Conservation (phyloP, 2,329 filamentous ascomycete genomes). For the Monosporascus sp. region DNA sequence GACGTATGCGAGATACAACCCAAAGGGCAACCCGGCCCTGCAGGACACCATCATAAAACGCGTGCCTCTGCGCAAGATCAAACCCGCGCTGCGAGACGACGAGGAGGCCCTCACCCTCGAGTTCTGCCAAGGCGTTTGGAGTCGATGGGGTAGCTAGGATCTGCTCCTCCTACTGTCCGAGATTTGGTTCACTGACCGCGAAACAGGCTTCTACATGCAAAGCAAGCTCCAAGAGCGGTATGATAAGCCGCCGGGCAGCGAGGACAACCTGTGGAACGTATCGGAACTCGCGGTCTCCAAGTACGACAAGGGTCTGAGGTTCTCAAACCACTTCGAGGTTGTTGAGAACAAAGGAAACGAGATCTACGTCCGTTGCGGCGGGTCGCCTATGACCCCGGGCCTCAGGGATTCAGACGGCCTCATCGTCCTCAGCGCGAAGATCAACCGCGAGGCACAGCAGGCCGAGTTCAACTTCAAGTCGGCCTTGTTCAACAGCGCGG, state of each 20-base stretch:
- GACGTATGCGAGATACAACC: constrained; percentile 56
- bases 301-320: constrained; percentile 22
- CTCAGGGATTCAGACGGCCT: constrained; percentile 26
- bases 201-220: constrained; percentile 42
- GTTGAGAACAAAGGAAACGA: constrained; percentile 23
- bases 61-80: constrained; percentile 59
- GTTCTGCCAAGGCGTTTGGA: constrained; percentile 65
- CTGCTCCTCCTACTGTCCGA: too few species aligned
- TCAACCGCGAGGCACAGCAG: constrained; percentile 23
- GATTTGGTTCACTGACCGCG: neutral
- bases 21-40: constrained; percentile 55
- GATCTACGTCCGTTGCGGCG: constrained; percentile 27
- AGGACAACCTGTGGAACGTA: constrained; percentile 24
- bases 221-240: constrained; percentile 26
- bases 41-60: constrained; percentile 61
- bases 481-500: constrained; percentile 24
- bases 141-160: constrained; percentile 51
- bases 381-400: constrained; percentile 22
- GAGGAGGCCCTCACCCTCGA: constrained; percentile 55
- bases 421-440: constrained; percentile 24
- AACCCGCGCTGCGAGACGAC: constrained; percentile 59
- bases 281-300: constrained; percentile 23
- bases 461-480: constrained; percentile 27
- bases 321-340: constrained; percentile 31
- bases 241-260: constrained; percentile 25